Percentiles rank a stretch among this genome's conserved stretches.
Conservation (phyloP, 2,329 filamentous ascomycete genomes). For the Ascochyta viciae-villosae region DNA sequence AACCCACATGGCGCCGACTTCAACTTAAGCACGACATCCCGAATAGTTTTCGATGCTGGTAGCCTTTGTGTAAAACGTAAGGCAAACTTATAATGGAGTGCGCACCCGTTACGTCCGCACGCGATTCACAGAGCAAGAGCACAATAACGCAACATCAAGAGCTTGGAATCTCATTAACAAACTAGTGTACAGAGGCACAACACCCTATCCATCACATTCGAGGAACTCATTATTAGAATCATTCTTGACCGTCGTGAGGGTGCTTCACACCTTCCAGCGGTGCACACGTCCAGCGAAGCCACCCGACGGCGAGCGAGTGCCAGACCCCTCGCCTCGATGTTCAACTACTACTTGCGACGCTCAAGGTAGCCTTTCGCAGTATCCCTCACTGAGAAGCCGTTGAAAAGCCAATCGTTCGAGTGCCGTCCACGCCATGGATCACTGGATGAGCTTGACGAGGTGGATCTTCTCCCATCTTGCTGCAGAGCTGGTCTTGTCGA, state of each 20-base stretch:
- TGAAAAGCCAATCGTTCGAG: constrained; percentile 50
- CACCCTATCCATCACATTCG: neutral
- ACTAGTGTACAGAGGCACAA: constrained; percentile 1
- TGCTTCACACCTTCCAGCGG: constrained; percentile 1
- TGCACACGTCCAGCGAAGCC: constrained; percentile 6
- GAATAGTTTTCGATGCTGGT: neutral
- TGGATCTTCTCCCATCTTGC: constrained; percentile 34
- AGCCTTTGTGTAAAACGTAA: neutral
- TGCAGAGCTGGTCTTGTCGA: constrained; percentile 32
- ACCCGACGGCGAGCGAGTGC: neutral
- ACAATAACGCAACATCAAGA: neutral
- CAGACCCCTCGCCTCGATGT: neutral
- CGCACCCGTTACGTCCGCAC: neutral
- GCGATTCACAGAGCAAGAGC: neutral
- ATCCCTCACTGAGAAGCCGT: constrained; percentile 48
- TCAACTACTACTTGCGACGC: constrained; percentile 29
- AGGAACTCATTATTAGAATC: neutral
- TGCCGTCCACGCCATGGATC: constrained; percentile 48
- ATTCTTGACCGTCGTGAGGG: neutral
- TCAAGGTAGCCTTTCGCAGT: constrained; percentile 41
- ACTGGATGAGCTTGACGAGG: constrained; percentile 35
- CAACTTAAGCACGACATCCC: neutral
- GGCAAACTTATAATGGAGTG: too few relatives aligned
- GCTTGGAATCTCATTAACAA: neutral
- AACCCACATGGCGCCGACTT: neutral